These are phyloP conservation scores for Breynia disticha DNA, from an alignment of 441 rosid genomes.

Conservation along the genomic window DNA sequence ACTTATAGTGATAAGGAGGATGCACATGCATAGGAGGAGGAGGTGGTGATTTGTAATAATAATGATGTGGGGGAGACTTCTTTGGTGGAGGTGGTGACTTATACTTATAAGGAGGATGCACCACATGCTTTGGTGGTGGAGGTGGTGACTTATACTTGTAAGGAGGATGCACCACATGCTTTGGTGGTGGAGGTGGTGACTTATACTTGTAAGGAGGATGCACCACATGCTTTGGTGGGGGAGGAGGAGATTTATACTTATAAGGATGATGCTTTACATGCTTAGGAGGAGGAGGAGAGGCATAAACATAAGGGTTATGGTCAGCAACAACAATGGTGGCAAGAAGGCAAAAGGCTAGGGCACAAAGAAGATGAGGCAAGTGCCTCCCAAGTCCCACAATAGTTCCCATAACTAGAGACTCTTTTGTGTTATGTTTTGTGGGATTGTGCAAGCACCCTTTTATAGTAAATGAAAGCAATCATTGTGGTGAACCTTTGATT, in stretches of 20 bases:
- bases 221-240: not conserved
- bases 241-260: not conserved
- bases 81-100: constrained; percentile 1
- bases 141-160: not conserved
- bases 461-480: not conserved
- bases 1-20: not conserved
- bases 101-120: not conserved
- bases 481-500: not conserved
- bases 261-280: not conserved
- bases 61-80: not conserved
- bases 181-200: constrained; percentile 2
- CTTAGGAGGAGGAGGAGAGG: constrained; percentile 6
- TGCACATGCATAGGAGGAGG: not conserved
- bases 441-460: not conserved
- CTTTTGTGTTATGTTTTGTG: not conserved
- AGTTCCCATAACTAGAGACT: not conserved
- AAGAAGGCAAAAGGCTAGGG: not conserved
- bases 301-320: constrained; percentile 12
- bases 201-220: constrained; percentile 5
- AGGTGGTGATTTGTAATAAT: not conserved
- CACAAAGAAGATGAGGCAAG: not conserved
- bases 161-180: not conserved
- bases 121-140: not conserved
- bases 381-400: not conserved
- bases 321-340: not conserved